Evolutionary conservation across 257 asterid genomes (phyloP).

Genomic region (Penstemon barbatus): DNA sequence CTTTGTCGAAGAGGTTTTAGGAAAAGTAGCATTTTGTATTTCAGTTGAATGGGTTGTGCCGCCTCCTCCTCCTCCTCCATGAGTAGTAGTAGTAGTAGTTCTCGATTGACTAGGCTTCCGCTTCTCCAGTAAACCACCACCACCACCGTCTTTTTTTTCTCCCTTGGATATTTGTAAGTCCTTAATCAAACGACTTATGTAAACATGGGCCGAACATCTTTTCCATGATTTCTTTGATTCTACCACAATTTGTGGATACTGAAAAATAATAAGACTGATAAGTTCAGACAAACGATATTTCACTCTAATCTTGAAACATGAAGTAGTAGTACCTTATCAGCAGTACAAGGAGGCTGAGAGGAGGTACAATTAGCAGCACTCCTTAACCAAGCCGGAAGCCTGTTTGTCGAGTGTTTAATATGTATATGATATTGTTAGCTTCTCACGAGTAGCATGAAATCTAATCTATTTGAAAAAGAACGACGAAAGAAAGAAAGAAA

Average conservation of each 20-base stretch:
- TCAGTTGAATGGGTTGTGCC: slow-evolving; percentile 29
- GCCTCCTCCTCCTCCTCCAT: slow-evolving; percentile 11
- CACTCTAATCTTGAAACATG: slow-evolving; percentile 13
- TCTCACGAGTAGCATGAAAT: slow-evolving; percentile 22
- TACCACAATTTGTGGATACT: slow-evolving; percentile 36
- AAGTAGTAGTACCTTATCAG: slow-evolving; percentile 45
- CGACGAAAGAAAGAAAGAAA: background rate
- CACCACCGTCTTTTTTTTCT: background rate
- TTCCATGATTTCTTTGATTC: slow-evolving; percentile 54
- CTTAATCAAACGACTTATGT: slow-evolving; percentile 57
- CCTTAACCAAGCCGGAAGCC: slow-evolving; percentile 41
- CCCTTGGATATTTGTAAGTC: slow-evolving; percentile 44
- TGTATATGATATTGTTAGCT: slow-evolving; percentile 26
- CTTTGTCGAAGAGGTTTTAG: slow-evolving; percentile 33
- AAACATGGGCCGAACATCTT: slow-evolving; percentile 62
- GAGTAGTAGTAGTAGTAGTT: background rate
- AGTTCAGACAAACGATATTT: slow-evolving; percentile 5
- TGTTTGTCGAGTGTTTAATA: slow-evolving; percentile 12
- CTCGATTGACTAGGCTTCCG: slow-evolving; percentile 40
- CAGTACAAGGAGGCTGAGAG: slow-evolving; percentile 33
- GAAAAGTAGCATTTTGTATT: slow-evolving; percentile 48
- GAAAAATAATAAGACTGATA: slow-evolving; percentile 26
- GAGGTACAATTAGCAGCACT: slow-evolving; percentile 34
- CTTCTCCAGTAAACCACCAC: slow-evolving; percentile 31
- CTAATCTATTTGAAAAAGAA: slow-evolving; percentile 6